These are phyloP conservation scores for Neonothopanus nambi DNA, from an alignment of 1,284 basidiomycete genomes.

Conservation along the genomic window DNA sequence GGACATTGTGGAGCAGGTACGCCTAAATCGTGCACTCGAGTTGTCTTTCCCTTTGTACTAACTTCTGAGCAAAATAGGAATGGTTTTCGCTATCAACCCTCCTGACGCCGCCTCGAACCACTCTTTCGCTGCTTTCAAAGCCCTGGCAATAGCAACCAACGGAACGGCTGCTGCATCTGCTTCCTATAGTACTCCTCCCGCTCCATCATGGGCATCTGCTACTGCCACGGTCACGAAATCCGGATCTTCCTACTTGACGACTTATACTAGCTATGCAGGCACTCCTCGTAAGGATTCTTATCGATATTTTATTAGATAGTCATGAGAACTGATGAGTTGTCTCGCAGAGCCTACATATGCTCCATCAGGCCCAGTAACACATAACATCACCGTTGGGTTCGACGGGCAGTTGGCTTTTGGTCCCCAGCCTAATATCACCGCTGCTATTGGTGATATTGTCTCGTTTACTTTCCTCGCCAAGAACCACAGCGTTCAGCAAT, in stretches of 20 bases:
- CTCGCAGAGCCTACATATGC: conserved; percentile 34
- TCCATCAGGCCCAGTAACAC: conserved; percentile 31
- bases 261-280: conserved; percentile 40
- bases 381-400: conserved; percentile 43
- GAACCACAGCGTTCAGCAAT: conserved; percentile 65
- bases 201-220: conserved; percentile 34
- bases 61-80: conserved; percentile 32
- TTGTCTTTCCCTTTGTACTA: background rate
- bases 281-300: conserved; percentile 32
- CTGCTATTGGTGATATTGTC: conserved; percentile 45
- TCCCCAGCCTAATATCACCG: conserved; percentile 43
- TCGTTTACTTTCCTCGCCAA: conserved; percentile 30
- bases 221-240: conserved; percentile 37
- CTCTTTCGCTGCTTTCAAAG: conserved; percentile 47
- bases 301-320: background rate
- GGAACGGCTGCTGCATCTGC: conserved; percentile 27
- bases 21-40: conserved; percentile 23
- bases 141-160: conserved; percentile 35
- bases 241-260: conserved; percentile 35
- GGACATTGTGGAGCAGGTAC: conserved; percentile 15
- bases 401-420: conserved; percentile 35
- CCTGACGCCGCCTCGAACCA: conserved; percentile 38
- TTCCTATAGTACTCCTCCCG: conserved; percentile 33
- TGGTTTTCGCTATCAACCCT: conserved; percentile 58
- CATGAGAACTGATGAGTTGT: background rate